Base-by-base conservation (phyloP, 352 stramenopile genomes). In the Lagenidium giganteum region DNA sequence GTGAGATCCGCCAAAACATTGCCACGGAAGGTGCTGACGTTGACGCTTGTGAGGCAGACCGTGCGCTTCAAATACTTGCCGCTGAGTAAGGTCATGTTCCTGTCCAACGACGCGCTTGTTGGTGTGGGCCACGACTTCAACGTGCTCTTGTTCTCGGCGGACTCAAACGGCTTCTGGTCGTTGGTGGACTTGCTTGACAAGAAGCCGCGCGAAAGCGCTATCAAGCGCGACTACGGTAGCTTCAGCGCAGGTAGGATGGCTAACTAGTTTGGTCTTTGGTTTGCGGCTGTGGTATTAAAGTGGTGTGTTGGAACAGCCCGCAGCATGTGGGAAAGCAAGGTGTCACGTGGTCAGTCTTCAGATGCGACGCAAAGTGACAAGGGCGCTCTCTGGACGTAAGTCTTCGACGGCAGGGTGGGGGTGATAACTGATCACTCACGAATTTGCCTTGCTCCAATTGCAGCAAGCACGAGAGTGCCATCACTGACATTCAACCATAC, bases 71-170 rank as follows among this genome's bases (percentile, higher is more conserved):
- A 57, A 35, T 64, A 93, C 43, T 63, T 97, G 34, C 92, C 92
- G 32, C 51, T 97, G 31, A 83, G 61, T 42, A 70, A 64, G 49
- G 70, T 97, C 34, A 57, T 89, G 45, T 98, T 97, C 59, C 53
- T 97, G 5, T 90, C 70, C 28, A 95, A 96, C 42, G 77, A 89
- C 25, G 70, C 72, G 45, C 64, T 97, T 5, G 77, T 95, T 14
- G 92, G 86, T 11, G 85, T 68, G 14, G 91, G 92, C 21, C 86
- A 95, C 59, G 89, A 97, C 51, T 96, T 97, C 50, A 96, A 97
- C 59, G 79, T 93, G 16, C 50, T 96, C 31, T 49, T 97, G 20
- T 97, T 97, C 50, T 68, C 71, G 18, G 68, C 81, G 26, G 69
- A 90, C 46, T 57, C 43, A 32, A 90, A 67, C 35, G 77, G 80